phyloP scores from a whole-genome alignment of 2,329 filamentous ascomycete genomes.

The Biscogniauxia marginata region DNA sequence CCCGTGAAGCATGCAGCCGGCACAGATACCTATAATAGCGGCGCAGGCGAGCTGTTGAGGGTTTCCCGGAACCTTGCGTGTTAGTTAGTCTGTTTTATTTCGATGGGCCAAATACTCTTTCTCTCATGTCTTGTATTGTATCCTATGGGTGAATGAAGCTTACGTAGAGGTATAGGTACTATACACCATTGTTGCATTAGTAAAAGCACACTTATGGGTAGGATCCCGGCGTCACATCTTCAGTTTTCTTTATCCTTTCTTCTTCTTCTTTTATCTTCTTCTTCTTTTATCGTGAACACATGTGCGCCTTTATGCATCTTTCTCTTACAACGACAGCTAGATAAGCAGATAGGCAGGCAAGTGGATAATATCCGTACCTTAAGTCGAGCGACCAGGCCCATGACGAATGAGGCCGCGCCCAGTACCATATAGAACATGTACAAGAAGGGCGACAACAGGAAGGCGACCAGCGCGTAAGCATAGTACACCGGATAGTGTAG shows the following conservation, averaged over 20 bases:
- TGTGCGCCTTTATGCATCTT: not conserved
- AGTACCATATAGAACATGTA: conserved; percentile 17
- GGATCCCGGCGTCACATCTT: not conserved
- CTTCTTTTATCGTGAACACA: not conserved
- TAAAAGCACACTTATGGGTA: not conserved
- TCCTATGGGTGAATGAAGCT: conserved; percentile 8
- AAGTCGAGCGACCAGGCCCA: conserved; percentile 24
- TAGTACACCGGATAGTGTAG: conserved; percentile 30
- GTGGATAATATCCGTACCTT: conserved; percentile 25
- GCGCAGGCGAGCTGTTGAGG: conserved; percentile 29
- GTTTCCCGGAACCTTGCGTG: not conserved
- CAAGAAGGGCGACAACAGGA: conserved; percentile 31
- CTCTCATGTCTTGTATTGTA: too few species aligned
- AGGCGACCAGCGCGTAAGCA: conserved; percentile 20
- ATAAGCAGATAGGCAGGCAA: conserved; percentile 1
- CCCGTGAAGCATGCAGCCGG: conserved; percentile 26
- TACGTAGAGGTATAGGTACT: conserved; percentile 36
- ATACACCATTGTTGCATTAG: not conserved
- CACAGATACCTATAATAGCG: conserved; percentile 28
- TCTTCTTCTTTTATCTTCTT: not conserved
- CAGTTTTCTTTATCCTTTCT: not conserved
- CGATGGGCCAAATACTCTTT: not conserved
- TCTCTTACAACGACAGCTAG: not conserved
- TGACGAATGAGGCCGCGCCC: conserved; percentile 10
- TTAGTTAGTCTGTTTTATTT: not conserved